Base-by-base conservation (phyloP, 192 early-diverging fungal genomes). In the Umbelopsis sp. region DNA sequence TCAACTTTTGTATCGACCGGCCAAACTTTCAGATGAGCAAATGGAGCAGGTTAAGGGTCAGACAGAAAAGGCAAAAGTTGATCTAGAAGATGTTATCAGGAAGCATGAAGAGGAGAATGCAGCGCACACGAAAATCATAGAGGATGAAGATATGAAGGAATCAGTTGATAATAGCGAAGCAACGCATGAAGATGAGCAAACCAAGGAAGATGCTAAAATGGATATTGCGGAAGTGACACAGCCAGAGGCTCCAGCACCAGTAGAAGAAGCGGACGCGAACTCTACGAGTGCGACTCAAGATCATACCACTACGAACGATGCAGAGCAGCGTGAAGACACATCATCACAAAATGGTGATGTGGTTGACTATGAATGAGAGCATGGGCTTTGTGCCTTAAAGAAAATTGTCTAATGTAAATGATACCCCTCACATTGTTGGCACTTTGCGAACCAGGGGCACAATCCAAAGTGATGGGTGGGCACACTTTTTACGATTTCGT, bases 1-100 rank as follows among this genome's bases (percentile, higher is more conserved):
- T 47, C 34, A 29, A 24, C 29, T 81, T 8, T 78, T 74, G 38
- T 81, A 75, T 47, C 73, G 74, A 56, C 80, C 80, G 21, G 56
- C 70, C 14, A 71, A 62, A 62, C 36, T 81, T 17, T 67, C 68
- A 36, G 59, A 75, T 25, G 59, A 65, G 4, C 56, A 65, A 44
- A 36, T 12, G 22, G 25, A 22, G 9, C 65, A 20, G 9, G 34
- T 71, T 45, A 45, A 53, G 9, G 11, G 44, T 12, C 74, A 76
- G 53, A 45, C 44, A 20, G 26, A 52, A 20, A 14, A 53, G 31
- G 56, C 47, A 52, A 49, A 44, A 34, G 52, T 31, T n/a, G 44
- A 44, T n/a, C 65, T 56, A 41, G 69, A 71, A 32, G 10, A 47
- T 2, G 43, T 52, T 22, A 45, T 65, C 10, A 52, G 21, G 44